These are phyloP conservation scores for Hymenoscyphus linearis DNA, from an alignment of 2,329 filamentous ascomycete genomes.

Conservation along the genomic window DNA sequence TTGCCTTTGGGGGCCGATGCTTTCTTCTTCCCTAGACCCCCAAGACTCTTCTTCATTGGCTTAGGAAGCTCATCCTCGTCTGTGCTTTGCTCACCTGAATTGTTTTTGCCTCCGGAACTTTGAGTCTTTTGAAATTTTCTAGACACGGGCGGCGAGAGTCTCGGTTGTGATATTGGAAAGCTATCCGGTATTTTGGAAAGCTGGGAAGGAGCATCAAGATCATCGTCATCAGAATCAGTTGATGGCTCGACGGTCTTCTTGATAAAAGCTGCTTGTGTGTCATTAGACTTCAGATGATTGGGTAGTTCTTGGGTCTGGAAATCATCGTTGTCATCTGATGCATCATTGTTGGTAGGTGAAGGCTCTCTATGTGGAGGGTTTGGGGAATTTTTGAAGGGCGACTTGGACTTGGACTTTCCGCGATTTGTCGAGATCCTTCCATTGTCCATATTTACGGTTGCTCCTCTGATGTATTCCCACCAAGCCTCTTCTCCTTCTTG, in stretches of 20 bases:
- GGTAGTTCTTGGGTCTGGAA: conserved; percentile 32
- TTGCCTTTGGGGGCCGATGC: neutral
- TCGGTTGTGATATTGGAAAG: conserved; percentile 20
- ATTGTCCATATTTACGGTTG: conserved; percentile 19
- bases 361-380: neutral
- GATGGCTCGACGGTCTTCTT: conserved; percentile 11
- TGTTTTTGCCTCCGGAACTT: conserved; percentile 8
- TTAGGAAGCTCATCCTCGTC: conserved; percentile 11
- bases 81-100: conserved; percentile 6
- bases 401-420: conserved; percentile 1
- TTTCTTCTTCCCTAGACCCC: neutral
- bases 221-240: conserved; percentile 26
- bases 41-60: neutral
- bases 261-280: conserved; percentile 4
- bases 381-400: neutral
- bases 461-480: conserved; percentile 28
- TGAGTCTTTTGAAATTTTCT: conserved; percentile 14
- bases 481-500: conserved; percentile 16
- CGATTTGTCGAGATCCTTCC: conserved; percentile 19
- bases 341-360: neutral
- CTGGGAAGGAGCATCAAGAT: conserved; percentile 28
- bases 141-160: neutral
- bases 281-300: conserved; percentile 9
- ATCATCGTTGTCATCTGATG: conserved; percentile 21
- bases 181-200: conserved; percentile 26